Evolutionary conservation across 768 basidiomycete species (phyloP).

Genomic region (Austroboletus eburneus): DNA sequence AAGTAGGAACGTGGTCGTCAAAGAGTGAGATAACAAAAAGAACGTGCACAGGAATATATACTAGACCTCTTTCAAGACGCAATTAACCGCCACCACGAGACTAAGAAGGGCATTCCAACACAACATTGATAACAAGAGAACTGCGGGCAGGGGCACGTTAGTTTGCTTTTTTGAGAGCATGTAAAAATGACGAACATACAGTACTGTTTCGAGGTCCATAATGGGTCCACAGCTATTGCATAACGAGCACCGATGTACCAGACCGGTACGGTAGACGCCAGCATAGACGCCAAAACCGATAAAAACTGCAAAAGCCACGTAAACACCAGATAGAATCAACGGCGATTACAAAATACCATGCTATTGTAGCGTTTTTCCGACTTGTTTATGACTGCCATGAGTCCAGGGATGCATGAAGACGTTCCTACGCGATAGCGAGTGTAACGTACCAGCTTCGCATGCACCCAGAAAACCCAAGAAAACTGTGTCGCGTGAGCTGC

Average conservation of each 20-base stretch:
- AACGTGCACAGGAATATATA: conserved; percentile 31
- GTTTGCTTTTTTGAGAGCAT: too few relatives aligned
- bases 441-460: conserved; percentile 60
- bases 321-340: conserved; percentile 1
- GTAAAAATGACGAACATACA: too few relatives aligned
- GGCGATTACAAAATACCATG: conserved; percentile 51
- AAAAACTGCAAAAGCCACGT: conserved; percentile 43
- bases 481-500: conserved; percentile 40
- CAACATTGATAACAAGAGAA: conserved; percentile 84
- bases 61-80: conserved; percentile 74
- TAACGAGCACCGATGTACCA: conserved; percentile 71
- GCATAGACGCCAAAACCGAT: conserved; percentile 60
- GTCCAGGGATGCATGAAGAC: too few relatives aligned
- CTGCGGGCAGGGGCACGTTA: conserved; percentile 33
- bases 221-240: conserved; percentile 72
- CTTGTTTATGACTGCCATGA: conserved; percentile 78
- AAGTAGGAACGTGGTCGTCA: neutral
- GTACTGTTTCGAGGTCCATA: conserved; percentile 83
- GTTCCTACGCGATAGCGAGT: neutral
- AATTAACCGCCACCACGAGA: conserved; percentile 65
- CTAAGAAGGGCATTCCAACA: conserved; percentile 76
- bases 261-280: conserved; percentile 74
- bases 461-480: conserved; percentile 75
- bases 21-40: neutral
- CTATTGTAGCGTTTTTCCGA: conserved; percentile 64